phyloP scores from a whole-genome alignment of 2,329 filamentous ascomycete genomes.

The Hypomyces perniciosus region DNA sequence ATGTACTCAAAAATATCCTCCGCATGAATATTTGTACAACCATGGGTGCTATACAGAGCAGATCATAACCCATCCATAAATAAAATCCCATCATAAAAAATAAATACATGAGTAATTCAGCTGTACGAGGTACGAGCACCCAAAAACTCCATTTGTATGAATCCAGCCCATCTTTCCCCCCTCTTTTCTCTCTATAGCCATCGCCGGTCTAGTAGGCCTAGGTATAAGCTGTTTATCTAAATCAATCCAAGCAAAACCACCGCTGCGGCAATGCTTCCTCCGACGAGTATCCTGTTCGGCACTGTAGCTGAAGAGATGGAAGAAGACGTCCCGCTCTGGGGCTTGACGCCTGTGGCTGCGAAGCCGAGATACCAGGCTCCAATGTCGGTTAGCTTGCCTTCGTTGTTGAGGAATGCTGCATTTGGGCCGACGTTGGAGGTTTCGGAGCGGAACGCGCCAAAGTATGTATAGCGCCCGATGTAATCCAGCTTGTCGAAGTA shows the following conservation, averaged over 20 bases:
- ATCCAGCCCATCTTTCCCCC: too few species aligned
- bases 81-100: too few species aligned
- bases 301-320: not conserved
- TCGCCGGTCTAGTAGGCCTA: too few species aligned
- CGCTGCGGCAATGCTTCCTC: constrained; percentile 1
- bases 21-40: too few species aligned
- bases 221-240: not conserved
- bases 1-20: too few species aligned
- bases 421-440: constrained; percentile 71
- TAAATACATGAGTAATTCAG: too few species aligned
- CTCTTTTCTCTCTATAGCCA: too few species aligned
- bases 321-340: constrained; percentile 20
- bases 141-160: too few species aligned
- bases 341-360: constrained; percentile 38
- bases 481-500: constrained; percentile 56
- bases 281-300: constrained; percentile 1
- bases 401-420: constrained; percentile 60
- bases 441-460: constrained; percentile 64
- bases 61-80: too few species aligned
- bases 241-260: not conserved
- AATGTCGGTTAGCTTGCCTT: constrained; percentile 67
- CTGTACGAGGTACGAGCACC: too few species aligned
- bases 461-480: constrained; percentile 66
- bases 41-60: too few species aligned
- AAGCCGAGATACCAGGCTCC: constrained; percentile 71